Evolutionary conservation across 495 filamentous ascomycete genomes (phyloP).

Genomic region (Geoglossum glabrum): DNA sequence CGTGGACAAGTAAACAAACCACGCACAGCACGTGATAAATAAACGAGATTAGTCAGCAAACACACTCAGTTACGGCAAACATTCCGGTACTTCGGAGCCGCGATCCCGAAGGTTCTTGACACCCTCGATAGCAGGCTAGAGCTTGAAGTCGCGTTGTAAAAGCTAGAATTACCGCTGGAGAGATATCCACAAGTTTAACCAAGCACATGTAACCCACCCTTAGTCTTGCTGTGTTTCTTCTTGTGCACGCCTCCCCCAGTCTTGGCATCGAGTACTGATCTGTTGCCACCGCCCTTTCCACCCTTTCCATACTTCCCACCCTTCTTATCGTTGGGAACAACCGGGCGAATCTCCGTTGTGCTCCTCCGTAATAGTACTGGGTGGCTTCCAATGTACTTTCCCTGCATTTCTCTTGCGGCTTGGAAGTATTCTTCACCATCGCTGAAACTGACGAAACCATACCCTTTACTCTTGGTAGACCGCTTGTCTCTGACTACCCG

Average conservation of each 20-base stretch:
- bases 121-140: background rate
- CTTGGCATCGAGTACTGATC: constrained; percentile 18
- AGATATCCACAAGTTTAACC: constrained; percentile 26
- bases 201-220: constrained; percentile 55
- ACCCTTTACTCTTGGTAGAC: constrained; percentile 86
- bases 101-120: background rate
- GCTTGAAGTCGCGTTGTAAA: background rate
- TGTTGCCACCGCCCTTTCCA: constrained; percentile 20
- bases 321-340: constrained; percentile 25
- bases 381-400: constrained; percentile 96
- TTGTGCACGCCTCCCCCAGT: constrained; percentile 51
- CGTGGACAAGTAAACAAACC: background rate
- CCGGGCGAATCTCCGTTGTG: constrained; percentile 72
- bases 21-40: background rate
- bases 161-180: background rate
- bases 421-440: constrained; percentile 90
- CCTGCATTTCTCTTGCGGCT: constrained; percentile 92
- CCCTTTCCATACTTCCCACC: constrained; percentile 23
- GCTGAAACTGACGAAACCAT: constrained; percentile 88
- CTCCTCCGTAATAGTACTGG: constrained; percentile 70
- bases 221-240: constrained; percentile 50
- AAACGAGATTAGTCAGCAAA: too few species aligned
- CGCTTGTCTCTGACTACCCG: constrained; percentile 91
- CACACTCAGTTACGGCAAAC: too few species aligned
- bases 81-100: too few species aligned